These are phyloP conservation scores for Fraxinus quadrangulata DNA, from an alignment of 257 asterid genomes.

Conservation along the genomic window DNA sequence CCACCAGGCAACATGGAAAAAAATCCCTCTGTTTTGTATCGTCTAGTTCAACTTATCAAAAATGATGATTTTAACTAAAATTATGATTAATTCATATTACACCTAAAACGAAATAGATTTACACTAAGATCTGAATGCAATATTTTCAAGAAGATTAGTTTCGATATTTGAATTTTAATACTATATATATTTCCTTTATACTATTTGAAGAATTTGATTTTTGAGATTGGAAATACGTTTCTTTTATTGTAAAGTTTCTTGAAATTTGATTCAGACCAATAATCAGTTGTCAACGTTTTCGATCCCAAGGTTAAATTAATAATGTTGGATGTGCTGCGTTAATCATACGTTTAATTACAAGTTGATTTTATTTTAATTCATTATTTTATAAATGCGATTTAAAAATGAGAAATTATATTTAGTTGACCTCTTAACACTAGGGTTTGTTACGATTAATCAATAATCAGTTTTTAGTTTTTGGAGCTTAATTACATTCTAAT, in stretches of 20 bases:
- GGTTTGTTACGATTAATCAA: neutral
- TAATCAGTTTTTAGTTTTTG: neutral
- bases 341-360: slow-evolving; percentile 36
- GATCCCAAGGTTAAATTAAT: slow-evolving; percentile 38
- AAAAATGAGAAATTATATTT: neutral
- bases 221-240: neutral
- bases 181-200: neutral
- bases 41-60: neutral
- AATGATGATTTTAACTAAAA: no score
- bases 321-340: slow-evolving; percentile 27
- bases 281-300: slow-evolving; percentile 47
- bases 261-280: slow-evolving; percentile 25
- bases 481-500: neutral
- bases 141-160: neutral
- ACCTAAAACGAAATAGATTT: neutral
- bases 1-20: neutral
- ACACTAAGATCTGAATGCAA: neutral
- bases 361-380: slow-evolving; percentile 29
- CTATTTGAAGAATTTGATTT: neutral
- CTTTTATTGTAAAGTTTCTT: slow-evolving; percentile 14
- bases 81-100: neutral
- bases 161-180: neutral
- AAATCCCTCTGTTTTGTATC: neutral
- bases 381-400: neutral
- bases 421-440: slow-evolving; percentile 27